phyloP scores from a whole-genome alignment of 129 eudicot species.

The Flaveria trinervia region DNA sequence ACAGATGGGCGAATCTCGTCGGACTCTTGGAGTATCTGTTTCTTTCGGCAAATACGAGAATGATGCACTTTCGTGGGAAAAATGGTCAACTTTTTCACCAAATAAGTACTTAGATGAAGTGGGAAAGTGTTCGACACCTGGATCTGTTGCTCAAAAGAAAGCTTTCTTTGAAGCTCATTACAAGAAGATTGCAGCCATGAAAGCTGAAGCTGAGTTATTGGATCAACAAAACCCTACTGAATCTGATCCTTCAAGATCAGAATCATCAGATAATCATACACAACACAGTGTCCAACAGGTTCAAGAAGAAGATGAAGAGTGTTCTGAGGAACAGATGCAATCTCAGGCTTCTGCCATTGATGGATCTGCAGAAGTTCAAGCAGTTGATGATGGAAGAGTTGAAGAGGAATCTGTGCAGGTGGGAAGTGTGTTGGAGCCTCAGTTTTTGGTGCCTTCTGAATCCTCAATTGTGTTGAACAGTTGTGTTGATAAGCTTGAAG shows the following conservation, averaged over 20 bases:
- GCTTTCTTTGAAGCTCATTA: constrained; percentile 95
- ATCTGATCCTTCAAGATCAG: constrained; percentile 18
- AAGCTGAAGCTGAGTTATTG: constrained; percentile 61
- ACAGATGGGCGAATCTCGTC: constrained; percentile 73
- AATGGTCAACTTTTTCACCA: constrained; percentile 87
- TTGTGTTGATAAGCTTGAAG: constrained; percentile 26
- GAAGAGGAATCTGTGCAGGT: constrained; percentile 23
- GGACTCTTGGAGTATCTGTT: constrained; percentile 61
- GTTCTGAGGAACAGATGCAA: constrained; percentile 1
- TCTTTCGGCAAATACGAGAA: constrained; percentile 89
- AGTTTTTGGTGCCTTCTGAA: background rate
- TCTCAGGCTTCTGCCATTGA: constrained; percentile 23
- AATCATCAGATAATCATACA: constrained; percentile 25
- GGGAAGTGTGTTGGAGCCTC: background rate
- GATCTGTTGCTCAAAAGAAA: constrained; percentile 97
- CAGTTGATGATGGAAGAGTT: constrained; percentile 13
- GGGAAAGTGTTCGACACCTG: constrained; percentile 77
- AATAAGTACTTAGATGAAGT: constrained; percentile 92
- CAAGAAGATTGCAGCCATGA: constrained; percentile 80
- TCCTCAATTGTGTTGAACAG: background rate
- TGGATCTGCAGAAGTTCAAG: constrained; percentile 31
- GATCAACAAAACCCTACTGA: constrained; percentile 48
- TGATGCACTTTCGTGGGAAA: constrained; percentile 97
- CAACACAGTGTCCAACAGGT: background rate
- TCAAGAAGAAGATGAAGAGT: constrained; percentile 24